Percentiles rank a stretch among this genome's conserved stretches.
phyloP scores from a whole-genome alignment of 257 asterid genomes.

The Leptodermis oblonga region DNA sequence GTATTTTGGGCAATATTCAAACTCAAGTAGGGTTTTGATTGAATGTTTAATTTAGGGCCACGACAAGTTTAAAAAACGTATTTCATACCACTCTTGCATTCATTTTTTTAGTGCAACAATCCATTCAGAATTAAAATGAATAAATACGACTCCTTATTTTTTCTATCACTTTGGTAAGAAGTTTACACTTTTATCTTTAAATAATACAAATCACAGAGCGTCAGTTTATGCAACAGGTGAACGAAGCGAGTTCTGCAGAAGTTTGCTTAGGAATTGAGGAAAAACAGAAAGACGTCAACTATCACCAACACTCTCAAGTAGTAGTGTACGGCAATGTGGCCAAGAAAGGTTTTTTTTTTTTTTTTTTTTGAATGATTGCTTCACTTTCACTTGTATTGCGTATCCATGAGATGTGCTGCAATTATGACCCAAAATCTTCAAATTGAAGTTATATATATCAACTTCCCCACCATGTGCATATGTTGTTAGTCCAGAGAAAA shows the following conservation, averaged over 20 bases:
- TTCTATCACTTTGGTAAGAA: too few species aligned
- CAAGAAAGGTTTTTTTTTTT: background rate
- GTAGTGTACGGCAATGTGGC: background rate
- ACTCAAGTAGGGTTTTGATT: background rate
- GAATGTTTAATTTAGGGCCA: background rate
- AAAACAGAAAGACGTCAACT: slow-evolving; percentile 13
- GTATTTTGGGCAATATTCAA: background rate
- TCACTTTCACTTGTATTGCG: slow-evolving; percentile 15
- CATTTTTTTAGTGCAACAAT: too few species aligned
- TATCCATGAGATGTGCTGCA: slow-evolving; percentile 5
- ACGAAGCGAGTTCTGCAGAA: too few species aligned
- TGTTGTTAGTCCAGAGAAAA: too few species aligned
- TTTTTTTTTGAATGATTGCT: background rate
- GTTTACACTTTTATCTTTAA: too few species aligned
- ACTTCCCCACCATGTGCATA: too few species aligned
- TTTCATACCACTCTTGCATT: too few species aligned
- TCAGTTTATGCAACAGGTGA: too few species aligned
- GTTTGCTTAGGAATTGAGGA: slow-evolving; percentile 18
- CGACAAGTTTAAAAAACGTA: too few species aligned
- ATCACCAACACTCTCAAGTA: slow-evolving; percentile 8
- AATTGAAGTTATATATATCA: slow-evolving; percentile 8
- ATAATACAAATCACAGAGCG: too few species aligned
- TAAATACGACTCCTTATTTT: too few species aligned
- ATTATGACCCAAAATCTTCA: slow-evolving; percentile 4
- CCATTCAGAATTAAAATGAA: too few species aligned